Evolutionary conservation across 2,329 filamentous ascomycete genomes (phyloP).

Genomic region (Diaporthe sp.): DNA sequence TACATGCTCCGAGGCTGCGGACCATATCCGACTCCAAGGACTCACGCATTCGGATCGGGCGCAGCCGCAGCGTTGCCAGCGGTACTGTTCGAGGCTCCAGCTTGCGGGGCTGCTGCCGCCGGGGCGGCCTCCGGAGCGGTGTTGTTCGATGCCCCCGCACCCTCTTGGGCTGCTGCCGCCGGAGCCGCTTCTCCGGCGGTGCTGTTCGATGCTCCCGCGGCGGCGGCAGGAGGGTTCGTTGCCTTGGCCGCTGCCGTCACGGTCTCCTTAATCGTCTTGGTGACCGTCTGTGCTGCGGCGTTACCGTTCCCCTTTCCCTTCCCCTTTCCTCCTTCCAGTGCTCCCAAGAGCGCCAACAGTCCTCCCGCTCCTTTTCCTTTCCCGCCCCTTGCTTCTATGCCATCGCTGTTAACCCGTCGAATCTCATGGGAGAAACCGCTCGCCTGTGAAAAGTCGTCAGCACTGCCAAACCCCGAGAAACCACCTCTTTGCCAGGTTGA

Average conservation of each 20-base stretch:
- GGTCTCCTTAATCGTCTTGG: conserved; percentile 28
- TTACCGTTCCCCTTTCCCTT: background rate
- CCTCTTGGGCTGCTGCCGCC: conserved; percentile 37
- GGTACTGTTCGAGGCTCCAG: conserved; percentile 5
- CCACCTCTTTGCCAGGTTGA: background rate
- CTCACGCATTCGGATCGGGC: conserved; percentile 39
- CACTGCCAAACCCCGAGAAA: background rate
- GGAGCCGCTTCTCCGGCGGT: conserved; percentile 20
- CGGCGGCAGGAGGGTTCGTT: background rate
- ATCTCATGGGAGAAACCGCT: conserved; percentile 33
- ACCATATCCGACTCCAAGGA: background rate
- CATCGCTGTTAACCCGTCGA: conserved; percentile 2
- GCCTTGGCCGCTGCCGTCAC: conserved; percentile 18
- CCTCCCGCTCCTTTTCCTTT: conserved; percentile 1
- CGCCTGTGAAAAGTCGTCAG: conserved; percentile 36
- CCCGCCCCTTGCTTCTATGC: conserved; percentile 19
- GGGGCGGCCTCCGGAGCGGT: conserved; percentile 5
- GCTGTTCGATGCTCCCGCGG: conserved; percentile 17
- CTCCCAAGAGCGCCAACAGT: background rate
- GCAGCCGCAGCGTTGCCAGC: conserved; percentile 35
- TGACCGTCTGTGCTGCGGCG: conserved; percentile 26
- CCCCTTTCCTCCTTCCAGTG: background rate
- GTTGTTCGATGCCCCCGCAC: background rate
- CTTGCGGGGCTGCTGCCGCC: conserved; percentile 40
- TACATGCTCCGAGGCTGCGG: background rate